Evolutionary conservation across 805 yeast species (phyloP), one percentile per base, ranked within the genome.

Genomic region (Metschnikowia picachoensis): DNA sequence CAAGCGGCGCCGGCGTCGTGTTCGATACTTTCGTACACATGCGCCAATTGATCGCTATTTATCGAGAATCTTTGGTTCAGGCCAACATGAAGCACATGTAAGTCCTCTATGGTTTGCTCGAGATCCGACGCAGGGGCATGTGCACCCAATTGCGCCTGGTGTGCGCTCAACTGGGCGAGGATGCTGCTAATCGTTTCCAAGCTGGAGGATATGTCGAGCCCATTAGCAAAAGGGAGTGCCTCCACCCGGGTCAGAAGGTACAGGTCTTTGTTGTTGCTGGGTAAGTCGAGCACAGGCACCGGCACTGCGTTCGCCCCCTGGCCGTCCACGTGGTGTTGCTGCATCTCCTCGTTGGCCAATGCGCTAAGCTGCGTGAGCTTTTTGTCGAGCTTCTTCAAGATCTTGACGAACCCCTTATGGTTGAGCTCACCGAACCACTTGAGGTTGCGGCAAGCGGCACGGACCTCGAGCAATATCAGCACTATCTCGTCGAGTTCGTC

Each of bases 401-500:
- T 92, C 68, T 91, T 91, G 44, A 82, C 78, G 56, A 90, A 87
- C 0, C 96, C 98, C 50, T 95, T 81, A 60, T 85, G 87, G 70
- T 91, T 91, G 57, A 91, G 78, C 60, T 92, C 97, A 20, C 95
- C 95, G 63, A 79, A 91, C 96, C 97, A 92, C 63, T 87, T 90
- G 60, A 91, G 72, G 64, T 90, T 90, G 47, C 97, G 75, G 50
- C 86, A 79, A 48, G 81, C 80, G 14, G 85, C 75, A 39, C 96
- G 76, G 44, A 89, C 71, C 62, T 90, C 97, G 17, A 89, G 70
- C 33, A 91, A 67, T 15, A 89, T 83, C 17, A 64, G 56, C 37
- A 69, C 61, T 20, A 71, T 61, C 53, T 72, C 76, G 43, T 72
- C 74, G 43, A 68, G 57, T 50, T 71, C 75, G 41, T 70, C 74